These are phyloP conservation scores for Cladophialophora psammophila DNA, from an alignment of 2,329 filamentous ascomycete species.

Conservation along the genomic window DNA sequence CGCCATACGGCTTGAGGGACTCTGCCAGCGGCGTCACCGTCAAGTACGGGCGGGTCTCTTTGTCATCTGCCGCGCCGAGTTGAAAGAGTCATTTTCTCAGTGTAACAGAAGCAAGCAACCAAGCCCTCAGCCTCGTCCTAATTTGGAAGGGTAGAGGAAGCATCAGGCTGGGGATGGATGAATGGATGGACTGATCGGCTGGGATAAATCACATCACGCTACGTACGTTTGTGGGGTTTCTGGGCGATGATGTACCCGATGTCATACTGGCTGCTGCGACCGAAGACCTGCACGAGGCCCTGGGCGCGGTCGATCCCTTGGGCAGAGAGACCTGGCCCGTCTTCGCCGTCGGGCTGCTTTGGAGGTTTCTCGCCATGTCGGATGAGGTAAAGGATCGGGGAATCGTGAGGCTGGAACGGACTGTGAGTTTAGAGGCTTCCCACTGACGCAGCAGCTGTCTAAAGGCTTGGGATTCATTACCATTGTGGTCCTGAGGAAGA, in stretches of 20 bases:
- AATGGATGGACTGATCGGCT: no score
- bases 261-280: slow-evolving; percentile 58
- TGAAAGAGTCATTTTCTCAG: neutral
- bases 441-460: no score
- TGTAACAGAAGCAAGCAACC: neutral
- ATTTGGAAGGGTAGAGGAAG: no score
- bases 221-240: slow-evolving; percentile 53
- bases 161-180: no score
- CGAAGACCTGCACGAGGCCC: slow-evolving; percentile 66
- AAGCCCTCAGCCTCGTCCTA: no score
- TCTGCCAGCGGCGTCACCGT: slow-evolving; percentile 64
- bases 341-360: slow-evolving; percentile 53
- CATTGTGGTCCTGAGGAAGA: no score
- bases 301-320: slow-evolving; percentile 65
- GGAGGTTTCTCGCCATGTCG: slow-evolving; percentile 69
- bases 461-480: no score
- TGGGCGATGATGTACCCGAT: slow-evolving; percentile 67
- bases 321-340: slow-evolving; percentile 49
- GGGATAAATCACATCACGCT: neutral
- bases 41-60: slow-evolving; percentile 60
- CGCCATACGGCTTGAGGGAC: slow-evolving; percentile 34
- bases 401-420: slow-evolving; percentile 6
- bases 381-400: slow-evolving; percentile 66
- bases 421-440: no score
- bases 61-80: slow-evolving; percentile 51